Conservation (phyloP, 768 basidiomycete genomes). For the Rhodotorula graminis region DNA sequence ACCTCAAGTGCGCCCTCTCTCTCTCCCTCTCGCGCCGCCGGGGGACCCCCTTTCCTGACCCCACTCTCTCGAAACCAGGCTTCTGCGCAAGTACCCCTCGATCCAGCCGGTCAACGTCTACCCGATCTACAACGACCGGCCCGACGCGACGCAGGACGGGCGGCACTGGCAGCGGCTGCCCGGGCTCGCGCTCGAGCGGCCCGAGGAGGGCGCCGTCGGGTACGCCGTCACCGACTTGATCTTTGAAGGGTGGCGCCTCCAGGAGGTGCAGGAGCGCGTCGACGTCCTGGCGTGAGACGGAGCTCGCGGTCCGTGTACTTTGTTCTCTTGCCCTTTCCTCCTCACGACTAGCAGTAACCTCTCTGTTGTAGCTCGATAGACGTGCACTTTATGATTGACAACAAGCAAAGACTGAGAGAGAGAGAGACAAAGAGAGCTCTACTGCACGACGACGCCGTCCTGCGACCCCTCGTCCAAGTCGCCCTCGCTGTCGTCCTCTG, state of each 20-base stretch:
- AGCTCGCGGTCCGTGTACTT: no score
- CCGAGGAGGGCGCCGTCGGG: conserved; percentile 12
- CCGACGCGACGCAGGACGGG: conserved; percentile 8
- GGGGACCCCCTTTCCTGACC: not conserved
- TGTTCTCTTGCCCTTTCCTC: no score
- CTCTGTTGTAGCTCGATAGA: no score
- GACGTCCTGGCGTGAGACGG: not conserved
- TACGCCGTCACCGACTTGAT: conserved; percentile 7
- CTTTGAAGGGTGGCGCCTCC: conserved; percentile 9
- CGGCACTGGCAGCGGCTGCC: conserved; percentile 9
- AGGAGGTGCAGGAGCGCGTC: not conserved
- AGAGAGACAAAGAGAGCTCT: not conserved
- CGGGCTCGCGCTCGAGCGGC: not conserved
- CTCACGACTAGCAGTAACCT: no score
- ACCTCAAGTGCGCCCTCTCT: not conserved
- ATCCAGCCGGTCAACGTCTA: conserved; percentile 18
- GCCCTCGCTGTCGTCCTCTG: conserved; percentile 1
- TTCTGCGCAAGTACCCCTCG: not conserved
- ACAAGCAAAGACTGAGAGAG: not conserved
- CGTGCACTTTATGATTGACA: not conserved
- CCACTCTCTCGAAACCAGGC: not conserved
- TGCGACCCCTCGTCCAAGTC: not conserved
- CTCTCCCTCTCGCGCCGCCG: not conserved
- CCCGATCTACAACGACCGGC: conserved; percentile 16
- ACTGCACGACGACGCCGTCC: not conserved